phyloP scores from a whole-genome alignment of 1,139 yeast genomes.

The Candida neerlandica region DNA sequence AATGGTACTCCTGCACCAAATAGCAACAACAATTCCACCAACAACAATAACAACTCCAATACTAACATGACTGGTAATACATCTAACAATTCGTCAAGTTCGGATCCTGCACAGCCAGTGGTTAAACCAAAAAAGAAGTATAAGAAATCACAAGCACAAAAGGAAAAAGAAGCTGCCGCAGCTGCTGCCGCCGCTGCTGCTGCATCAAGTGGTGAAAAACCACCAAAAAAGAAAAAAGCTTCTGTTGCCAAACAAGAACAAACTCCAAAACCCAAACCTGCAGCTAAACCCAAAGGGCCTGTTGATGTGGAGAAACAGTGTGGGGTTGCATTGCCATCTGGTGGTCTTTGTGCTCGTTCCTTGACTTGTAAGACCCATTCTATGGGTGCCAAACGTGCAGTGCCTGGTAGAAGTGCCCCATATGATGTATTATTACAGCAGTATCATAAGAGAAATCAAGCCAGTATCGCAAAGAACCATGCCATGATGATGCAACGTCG shows the following conservation, averaged over 20 bases:
- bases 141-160: conserved; percentile 47
- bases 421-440: conserved; percentile 86
- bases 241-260: conserved; percentile 17
- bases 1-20: conserved; percentile 42
- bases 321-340: conserved; percentile 91
- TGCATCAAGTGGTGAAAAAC: conserved; percentile 18
- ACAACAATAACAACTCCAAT: conserved; percentile 3
- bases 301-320: conserved; percentile 96
- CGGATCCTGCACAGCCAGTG: conserved; percentile 18
- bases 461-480: conserved; percentile 80
- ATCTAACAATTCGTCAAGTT: conserved; percentile 12
- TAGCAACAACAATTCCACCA: conserved; percentile 1
- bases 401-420: conserved; percentile 88
- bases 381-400: conserved; percentile 97
- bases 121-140: conserved; percentile 47
- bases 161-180: conserved; percentile 51
- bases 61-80: conserved; percentile 18
- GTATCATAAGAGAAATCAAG: conserved; percentile 90
- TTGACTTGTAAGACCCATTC: conserved; percentile 96
- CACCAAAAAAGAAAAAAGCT: neutral
- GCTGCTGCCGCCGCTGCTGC: conserved; percentile 38
- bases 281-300: conserved; percentile 67
- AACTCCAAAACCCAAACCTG: conserved; percentile 46
- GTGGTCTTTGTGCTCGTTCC: conserved; percentile 93
- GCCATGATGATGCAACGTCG: conserved; percentile 62